Percentiles rank a stretch among this genome's conserved stretches.
Conservation (phyloP, 352 stramenopile genomes). For the Phytophthora megakarya region DNA sequence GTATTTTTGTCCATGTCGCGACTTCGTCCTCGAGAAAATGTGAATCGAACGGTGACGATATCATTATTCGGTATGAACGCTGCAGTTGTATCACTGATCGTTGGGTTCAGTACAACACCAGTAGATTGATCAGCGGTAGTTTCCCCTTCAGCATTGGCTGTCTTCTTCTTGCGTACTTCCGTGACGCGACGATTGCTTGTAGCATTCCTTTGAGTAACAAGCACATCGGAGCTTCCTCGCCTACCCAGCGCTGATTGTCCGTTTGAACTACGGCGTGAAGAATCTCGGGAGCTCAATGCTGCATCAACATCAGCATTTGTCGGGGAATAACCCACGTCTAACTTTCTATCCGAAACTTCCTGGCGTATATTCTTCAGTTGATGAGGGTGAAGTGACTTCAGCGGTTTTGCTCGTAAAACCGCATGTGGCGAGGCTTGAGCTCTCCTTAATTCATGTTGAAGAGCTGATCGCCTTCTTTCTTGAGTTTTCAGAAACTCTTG, state of each 20-base stretch:
- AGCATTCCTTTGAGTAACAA: constrained; percentile 34
- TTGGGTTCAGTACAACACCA: neutral
- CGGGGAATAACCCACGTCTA: neutral
- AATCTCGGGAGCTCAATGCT: constrained; percentile 11
- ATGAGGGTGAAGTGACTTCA: constrained; percentile 29
- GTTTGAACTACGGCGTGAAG: constrained; percentile 18
- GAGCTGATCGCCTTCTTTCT: constrained; percentile 47
- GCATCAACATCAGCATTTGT: neutral
- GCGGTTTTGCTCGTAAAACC: constrained; percentile 30
- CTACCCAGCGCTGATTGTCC: neutral
- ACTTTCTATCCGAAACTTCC: constrained; percentile 8
- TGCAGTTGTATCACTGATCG: neutral
- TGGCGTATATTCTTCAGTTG: constrained; percentile 20
- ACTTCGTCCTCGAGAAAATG: constrained; percentile 46
- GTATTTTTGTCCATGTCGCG: constrained; percentile 5
- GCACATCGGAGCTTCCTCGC: constrained; percentile 1
- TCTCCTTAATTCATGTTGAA: constrained; percentile 62
- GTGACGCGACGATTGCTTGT: constrained; percentile 66
- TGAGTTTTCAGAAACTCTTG: constrained; percentile 69
- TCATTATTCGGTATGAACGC: constrained; percentile 38
- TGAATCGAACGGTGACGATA: constrained; percentile 62
- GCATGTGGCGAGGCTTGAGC: constrained; percentile 53
- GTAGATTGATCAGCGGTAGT: neutral
- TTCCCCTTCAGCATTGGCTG: neutral
- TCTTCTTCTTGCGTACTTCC: constrained; percentile 52